These are phyloP conservation scores for Candida buenavistaensis DNA, from an alignment of 1,139 yeast genomes.

Conservation along the genomic window DNA sequence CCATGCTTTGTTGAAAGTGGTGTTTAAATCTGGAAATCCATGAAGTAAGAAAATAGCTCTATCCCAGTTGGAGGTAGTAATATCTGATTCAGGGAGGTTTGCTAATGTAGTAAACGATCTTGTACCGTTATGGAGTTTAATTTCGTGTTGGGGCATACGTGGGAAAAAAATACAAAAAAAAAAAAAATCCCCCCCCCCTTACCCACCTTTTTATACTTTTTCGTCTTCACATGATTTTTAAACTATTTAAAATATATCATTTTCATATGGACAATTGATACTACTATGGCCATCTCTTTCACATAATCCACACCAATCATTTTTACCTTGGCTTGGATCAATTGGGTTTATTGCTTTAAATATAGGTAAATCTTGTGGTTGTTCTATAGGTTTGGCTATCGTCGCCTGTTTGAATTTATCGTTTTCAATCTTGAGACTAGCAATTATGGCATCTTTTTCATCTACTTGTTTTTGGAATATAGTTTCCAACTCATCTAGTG, in stretches of 20 bases:
- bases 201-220: no score
- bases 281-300: constrained; percentile 88
- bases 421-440: constrained; percentile 2
- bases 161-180: background rate
- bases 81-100: constrained; percentile 19
- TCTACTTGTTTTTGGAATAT: constrained; percentile 33
- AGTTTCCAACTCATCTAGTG: constrained; percentile 31
- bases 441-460: constrained; percentile 30
- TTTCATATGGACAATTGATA: constrained; percentile 83
- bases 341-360: constrained; percentile 48
- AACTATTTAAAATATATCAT: constrained; percentile 31
- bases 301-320: constrained; percentile 89
- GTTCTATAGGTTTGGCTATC: background rate
- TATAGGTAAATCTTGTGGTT: constrained; percentile 39
- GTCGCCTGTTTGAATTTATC: constrained; percentile 17
- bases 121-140: constrained; percentile 23
- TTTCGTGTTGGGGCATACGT: constrained; percentile 7
- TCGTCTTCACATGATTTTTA: background rate
- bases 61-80: constrained; percentile 21
- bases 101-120: constrained; percentile 30
- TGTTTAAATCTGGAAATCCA: constrained; percentile 46
- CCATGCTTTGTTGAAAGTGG: constrained; percentile 28
- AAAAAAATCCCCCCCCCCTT: background rate
- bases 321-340: constrained; percentile 76
- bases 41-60: constrained; percentile 36